Conservation (phyloP, 768 basidiomycete genomes). For the Tephrocybe sp. region DNA sequence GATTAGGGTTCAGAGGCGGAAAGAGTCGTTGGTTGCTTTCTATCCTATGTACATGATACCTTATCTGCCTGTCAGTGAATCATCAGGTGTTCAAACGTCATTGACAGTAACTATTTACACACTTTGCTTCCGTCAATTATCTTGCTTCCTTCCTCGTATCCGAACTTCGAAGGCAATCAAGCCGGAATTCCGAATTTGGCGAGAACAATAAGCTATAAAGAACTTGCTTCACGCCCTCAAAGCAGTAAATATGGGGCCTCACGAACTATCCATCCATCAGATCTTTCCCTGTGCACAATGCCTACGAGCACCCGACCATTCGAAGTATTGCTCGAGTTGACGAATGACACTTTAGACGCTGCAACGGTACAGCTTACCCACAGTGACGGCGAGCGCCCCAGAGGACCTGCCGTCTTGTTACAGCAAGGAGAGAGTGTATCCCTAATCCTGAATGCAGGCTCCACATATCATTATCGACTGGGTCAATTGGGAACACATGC, state of each 20-base stretch:
- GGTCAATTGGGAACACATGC: conserved; percentile 36
- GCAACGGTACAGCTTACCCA: conserved; percentile 37
- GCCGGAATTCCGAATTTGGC: conserved; percentile 20
- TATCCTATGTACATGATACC: neutral
- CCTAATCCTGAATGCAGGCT: conserved; percentile 46
- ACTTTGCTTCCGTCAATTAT: conserved; percentile 1
- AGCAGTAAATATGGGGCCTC: conserved; percentile 14
- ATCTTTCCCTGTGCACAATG: conserved; percentile 23
- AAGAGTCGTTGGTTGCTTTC: too few species aligned
- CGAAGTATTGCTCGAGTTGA: conserved; percentile 50
- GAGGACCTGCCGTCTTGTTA: conserved; percentile 34
- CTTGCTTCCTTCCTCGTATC: conserved; percentile 4
- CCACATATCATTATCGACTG: conserved; percentile 44
- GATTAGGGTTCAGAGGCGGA: too few species aligned
- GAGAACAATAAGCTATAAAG: conserved; percentile 29
- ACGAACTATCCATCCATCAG: conserved; percentile 5
- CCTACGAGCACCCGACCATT: conserved; percentile 50
- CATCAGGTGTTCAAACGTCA: neutral
- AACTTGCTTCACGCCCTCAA: conserved; percentile 9
- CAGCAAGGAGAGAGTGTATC: conserved; percentile 39
- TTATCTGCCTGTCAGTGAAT: neutral
- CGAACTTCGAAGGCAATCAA: conserved; percentile 12
- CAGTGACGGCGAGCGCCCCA: conserved; percentile 23
- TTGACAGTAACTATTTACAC: neutral
- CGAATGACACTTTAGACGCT: conserved; percentile 41